Evolutionary conservation across 768 basidiomycete genomes (phyloP).

Genomic region (Daedaleopsis sinensis): DNA sequence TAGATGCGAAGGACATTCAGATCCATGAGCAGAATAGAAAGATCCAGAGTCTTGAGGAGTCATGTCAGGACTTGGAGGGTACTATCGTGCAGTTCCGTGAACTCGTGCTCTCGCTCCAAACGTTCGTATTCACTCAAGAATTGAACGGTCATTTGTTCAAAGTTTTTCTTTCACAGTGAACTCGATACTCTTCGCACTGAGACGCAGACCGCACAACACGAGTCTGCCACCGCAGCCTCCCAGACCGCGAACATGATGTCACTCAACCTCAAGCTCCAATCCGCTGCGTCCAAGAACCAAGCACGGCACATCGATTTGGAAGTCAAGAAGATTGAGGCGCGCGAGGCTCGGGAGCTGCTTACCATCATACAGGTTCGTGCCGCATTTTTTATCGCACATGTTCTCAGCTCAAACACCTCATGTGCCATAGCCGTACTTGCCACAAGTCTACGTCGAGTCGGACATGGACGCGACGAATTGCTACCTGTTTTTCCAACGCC

Average conservation of each 20-base stretch:
- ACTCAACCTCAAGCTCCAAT: conserved; percentile 92
- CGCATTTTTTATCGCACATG: not conserved
- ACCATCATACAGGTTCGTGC: conserved; percentile 73
- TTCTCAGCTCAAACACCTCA: too few relatives aligned
- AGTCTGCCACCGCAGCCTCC: conserved; percentile 80
- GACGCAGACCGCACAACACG: conserved; percentile 81
- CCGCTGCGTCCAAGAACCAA: conserved; percentile 88
- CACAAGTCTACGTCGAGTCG: conserved; percentile 85
- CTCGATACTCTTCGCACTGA: conserved; percentile 82
- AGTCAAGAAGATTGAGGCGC: conserved; percentile 80
- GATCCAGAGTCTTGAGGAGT: conserved; percentile 72
- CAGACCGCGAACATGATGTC: conserved; percentile 95
- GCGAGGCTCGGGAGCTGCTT: conserved; percentile 79
- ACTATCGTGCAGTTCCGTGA: conserved; percentile 95
- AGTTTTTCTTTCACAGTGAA: conserved; percentile 54
- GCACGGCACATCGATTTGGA: conserved; percentile 89
- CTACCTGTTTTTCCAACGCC: conserved; percentile 90
- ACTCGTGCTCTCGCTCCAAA: conserved; percentile 81
- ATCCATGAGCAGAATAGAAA: conserved; percentile 68
- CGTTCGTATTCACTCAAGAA: conserved; percentile 44
- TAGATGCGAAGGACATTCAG: conserved; percentile 72
- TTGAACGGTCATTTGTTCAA: conserved; percentile 1
- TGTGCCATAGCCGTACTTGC: conserved; percentile 76
- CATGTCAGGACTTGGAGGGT: conserved; percentile 80
- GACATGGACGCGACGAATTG: conserved; percentile 89